A percentile compares a stretch with the other conserved stretches of the same genome.
Evolutionary conservation across 805 yeast genomes (phyloP).

Genomic region (Ogataea paraovalis): DNA sequence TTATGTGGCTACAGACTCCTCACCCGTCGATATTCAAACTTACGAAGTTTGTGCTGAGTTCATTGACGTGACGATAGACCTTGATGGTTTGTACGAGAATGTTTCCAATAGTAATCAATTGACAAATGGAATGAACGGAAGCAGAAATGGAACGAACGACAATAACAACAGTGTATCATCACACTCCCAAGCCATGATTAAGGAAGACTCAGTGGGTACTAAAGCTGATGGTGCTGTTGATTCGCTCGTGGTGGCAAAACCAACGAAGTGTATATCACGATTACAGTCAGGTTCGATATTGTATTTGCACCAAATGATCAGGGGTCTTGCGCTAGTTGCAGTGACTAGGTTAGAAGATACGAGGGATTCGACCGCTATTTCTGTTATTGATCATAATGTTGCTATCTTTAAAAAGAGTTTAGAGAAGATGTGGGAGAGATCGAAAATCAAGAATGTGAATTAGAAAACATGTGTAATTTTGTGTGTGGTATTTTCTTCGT

Average conservation of each 20-base stretch:
- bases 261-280: slow-evolving; percentile 58
- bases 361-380: slow-evolving; percentile 43
- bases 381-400: slow-evolving; percentile 87
- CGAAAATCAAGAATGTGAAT: slow-evolving; percentile 24
- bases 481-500: background rate
- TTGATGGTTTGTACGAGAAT: slow-evolving; percentile 63
- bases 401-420: slow-evolving; percentile 73
- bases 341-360: slow-evolving; percentile 65
- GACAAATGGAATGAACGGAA: background rate
- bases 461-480: background rate
- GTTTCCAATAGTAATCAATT: slow-evolving; percentile 7
- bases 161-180: background rate
- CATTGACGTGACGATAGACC: slow-evolving; percentile 88
- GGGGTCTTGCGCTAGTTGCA: slow-evolving; percentile 89
- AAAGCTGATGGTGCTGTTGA: background rate
- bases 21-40: slow-evolving; percentile 92
- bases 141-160: background rate
- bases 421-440: slow-evolving; percentile 63
- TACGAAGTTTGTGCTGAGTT: slow-evolving; percentile 97
- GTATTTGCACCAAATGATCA: slow-evolving; percentile 85
- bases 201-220: background rate
- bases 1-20: slow-evolving; percentile 92
- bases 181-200: background rate
- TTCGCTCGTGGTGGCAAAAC: slow-evolving; percentile 6
- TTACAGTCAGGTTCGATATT: slow-evolving; percentile 81